A percentile compares a stretch with the other conserved stretches of the same genome.
Evolutionary conservation across 345 rosid species (phyloP).

Genomic region (Pistacia vera): DNA sequence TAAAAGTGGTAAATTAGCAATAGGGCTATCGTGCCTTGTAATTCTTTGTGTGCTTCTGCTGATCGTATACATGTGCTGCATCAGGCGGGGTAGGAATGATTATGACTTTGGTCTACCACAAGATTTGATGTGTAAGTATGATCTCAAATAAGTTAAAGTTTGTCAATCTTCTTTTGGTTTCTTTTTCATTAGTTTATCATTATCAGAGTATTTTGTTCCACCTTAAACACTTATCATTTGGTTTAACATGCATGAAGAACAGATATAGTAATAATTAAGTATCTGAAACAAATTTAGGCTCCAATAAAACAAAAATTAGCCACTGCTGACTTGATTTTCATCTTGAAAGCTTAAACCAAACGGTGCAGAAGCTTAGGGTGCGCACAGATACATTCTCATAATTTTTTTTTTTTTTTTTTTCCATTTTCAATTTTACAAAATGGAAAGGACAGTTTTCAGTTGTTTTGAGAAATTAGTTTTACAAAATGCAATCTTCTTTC

Average conservation of each 20-base stretch:
- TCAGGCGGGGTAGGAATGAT: constrained; percentile 69
- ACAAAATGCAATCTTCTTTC: too few relatives aligned
- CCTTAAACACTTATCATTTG: neutral
- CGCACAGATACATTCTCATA: too few relatives aligned
- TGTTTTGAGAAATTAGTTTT: too few relatives aligned
- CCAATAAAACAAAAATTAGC: constrained; percentile 1
- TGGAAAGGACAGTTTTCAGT: too few relatives aligned
- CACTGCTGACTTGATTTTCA: neutral
- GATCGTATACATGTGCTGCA: constrained; percentile 58
- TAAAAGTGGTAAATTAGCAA: constrained; percentile 72
- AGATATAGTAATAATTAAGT: neutral
- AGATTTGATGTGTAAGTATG: constrained; percentile 81
- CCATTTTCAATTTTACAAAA: too few relatives aligned
- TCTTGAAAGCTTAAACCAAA: neutral
- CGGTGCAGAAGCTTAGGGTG: neutral
- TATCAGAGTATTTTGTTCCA: neutral
- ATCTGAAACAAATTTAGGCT: neutral
- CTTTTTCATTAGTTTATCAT: neutral
- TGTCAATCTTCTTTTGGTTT: neutral
- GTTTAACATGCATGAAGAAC: neutral
- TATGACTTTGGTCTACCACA: constrained; percentile 94
- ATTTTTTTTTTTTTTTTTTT: too few relatives aligned
- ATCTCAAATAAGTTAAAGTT: constrained; percentile 6
- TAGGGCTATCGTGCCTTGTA: constrained; percentile 59
- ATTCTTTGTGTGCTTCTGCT: constrained; percentile 43